phyloP scores from a whole-genome alignment of 345 rosid species.

The Tarenaya hassleriana region DNA sequence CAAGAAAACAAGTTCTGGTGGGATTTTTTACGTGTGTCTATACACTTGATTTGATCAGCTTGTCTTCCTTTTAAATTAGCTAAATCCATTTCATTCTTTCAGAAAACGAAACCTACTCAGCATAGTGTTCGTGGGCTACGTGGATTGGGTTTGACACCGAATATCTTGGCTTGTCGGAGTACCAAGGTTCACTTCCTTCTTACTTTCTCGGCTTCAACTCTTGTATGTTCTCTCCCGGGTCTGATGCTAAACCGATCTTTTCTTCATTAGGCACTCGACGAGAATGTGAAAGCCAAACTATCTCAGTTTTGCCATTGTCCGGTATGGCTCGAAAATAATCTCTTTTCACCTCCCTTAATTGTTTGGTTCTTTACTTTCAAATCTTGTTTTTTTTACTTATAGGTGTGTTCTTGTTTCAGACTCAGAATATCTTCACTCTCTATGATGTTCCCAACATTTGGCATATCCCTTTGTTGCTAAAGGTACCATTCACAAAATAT shows the following conservation, averaged over 20 bases:
- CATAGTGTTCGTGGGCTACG: slow-evolving; percentile 82
- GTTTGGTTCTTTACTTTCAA: slow-evolving; percentile 9
- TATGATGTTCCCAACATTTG: slow-evolving; percentile 93
- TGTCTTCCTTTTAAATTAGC: background rate
- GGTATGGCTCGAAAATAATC: slow-evolving; percentile 30
- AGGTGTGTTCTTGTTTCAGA: slow-evolving; percentile 38
- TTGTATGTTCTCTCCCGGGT: slow-evolving; percentile 12
- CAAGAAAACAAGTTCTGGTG: slow-evolving; percentile 16
- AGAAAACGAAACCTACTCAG: slow-evolving; percentile 99
- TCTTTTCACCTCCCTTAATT: background rate
- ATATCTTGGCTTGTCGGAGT: slow-evolving; percentile 91
- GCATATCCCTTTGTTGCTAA: slow-evolving; percentile 83
- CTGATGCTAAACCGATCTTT: slow-evolving; percentile 10
- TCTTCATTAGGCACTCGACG: slow-evolving; percentile 58
- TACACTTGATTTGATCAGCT: slow-evolving; percentile 11
- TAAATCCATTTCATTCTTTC: slow-evolving; percentile 9
- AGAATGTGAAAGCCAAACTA: slow-evolving; percentile 67
- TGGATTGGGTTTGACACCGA: slow-evolving; percentile 82
- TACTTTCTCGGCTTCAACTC: slow-evolving; percentile 8
- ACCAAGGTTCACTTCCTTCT: slow-evolving; percentile 46
- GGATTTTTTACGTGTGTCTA: slow-evolving; percentile 7
- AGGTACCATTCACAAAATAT: slow-evolving; percentile 35
- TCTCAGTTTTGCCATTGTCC: slow-evolving; percentile 87
- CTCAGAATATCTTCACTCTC: slow-evolving; percentile 60
- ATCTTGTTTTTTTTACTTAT: slow-evolving; percentile 14